A percentile compares a stretch with the other conserved stretches of the same genome.
These are phyloP conservation scores for Pythium chondricola DNA, from an alignment of 352 stramenopile genomes.

Conservation along the genomic window DNA sequence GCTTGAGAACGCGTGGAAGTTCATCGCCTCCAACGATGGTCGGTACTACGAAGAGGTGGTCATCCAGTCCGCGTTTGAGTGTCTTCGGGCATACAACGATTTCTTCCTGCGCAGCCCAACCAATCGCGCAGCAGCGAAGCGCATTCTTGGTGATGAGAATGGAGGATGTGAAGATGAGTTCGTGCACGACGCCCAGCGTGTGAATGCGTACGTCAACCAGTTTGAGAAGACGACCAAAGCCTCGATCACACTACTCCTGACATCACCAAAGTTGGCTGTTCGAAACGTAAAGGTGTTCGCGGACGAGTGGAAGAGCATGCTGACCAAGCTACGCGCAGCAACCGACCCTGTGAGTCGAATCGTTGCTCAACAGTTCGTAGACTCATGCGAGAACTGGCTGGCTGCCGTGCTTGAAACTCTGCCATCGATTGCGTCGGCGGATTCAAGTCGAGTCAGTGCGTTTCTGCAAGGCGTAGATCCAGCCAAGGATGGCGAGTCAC, in stretches of 20 bases:
- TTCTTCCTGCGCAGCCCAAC: constrained; percentile 47
- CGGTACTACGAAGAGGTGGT: constrained; percentile 46
- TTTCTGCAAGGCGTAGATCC: constrained; percentile 10
- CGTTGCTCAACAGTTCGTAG: constrained; percentile 12
- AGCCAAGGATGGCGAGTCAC: background rate
- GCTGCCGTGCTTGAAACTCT: constrained; percentile 11
- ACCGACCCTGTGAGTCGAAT: constrained; percentile 6
- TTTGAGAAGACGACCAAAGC: constrained; percentile 59
- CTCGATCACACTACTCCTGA: constrained; percentile 34
- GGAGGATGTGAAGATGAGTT: no score
- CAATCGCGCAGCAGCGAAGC: constrained; percentile 26
- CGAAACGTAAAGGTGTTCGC: constrained; percentile 31
- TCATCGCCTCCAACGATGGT: constrained; percentile 45
- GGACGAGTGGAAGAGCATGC: constrained; percentile 41
- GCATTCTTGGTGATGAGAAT: constrained; percentile 14
- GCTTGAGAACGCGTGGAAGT: constrained; percentile 67
- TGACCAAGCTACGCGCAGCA: constrained; percentile 7
- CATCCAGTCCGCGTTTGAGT: constrained; percentile 68
- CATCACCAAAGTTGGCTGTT: constrained; percentile 28
- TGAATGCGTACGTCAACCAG: constrained; percentile 46
- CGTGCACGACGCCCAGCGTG: no score
- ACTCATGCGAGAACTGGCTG: constrained; percentile 5
- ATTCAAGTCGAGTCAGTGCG: constrained; percentile 4
- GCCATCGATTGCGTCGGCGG: constrained; percentile 1
- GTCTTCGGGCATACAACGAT: constrained; percentile 54